Conservation (phyloP, 148 eudicot genomes). For the Rheum nobile region DNA sequence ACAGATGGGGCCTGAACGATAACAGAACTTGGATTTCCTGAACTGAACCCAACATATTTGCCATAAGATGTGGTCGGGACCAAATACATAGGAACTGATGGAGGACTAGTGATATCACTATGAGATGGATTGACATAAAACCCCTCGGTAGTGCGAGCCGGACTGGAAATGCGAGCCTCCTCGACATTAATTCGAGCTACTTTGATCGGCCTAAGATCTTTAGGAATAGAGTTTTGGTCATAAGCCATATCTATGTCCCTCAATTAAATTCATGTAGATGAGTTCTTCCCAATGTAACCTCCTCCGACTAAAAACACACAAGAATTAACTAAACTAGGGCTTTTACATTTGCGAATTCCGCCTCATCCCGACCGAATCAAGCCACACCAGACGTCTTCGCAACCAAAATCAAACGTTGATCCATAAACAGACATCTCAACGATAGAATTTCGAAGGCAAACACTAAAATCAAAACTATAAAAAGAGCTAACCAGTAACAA, state of each 20-base stretch:
- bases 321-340: constrained; percentile 13
- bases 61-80: constrained; percentile 24
- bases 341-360: background rate
- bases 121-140: constrained; percentile 24
- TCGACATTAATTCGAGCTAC: constrained; percentile 32
- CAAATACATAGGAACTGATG: constrained; percentile 32
- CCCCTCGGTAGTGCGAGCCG: constrained; percentile 27
- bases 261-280: background rate
- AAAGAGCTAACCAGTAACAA: background rate
- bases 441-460: background rate
- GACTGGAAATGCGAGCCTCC: constrained; percentile 45
- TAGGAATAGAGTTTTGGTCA: constrained; percentile 56
- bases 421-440: background rate
- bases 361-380: background rate
- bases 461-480: background rate
- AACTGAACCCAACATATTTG: constrained; percentile 45
- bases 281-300: background rate
- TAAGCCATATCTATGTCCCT: constrained; percentile 33
- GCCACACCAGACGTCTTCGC: background rate
- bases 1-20: constrained; percentile 15
- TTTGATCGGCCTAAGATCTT: constrained; percentile 52
- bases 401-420: background rate
- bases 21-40: constrained; percentile 18
- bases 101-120: constrained; percentile 29
- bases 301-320: background rate